phyloP scores from a whole-genome alignment of 2,329 filamentous ascomycete genomes.

The Trichoderma asperellum region DNA sequence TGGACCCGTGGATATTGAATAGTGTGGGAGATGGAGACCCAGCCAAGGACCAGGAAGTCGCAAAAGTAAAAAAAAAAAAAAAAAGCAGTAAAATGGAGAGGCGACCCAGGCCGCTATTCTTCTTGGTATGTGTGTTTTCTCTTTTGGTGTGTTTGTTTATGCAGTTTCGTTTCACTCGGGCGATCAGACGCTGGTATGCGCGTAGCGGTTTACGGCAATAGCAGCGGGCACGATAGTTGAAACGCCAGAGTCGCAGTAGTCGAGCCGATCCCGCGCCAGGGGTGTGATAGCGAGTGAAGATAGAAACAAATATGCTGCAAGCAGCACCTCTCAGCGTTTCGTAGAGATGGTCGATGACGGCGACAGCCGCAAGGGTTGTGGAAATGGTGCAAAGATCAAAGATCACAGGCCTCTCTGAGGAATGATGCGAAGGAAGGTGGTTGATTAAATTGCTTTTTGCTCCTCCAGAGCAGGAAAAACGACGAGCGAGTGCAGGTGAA shows the following conservation, averaged over 20 bases:
- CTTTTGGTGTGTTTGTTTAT: constrained; percentile 17
- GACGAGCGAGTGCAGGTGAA: constrained; percentile 11
- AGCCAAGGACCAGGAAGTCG: constrained; percentile 19
- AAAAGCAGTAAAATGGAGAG: neutral
- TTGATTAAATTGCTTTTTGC: constrained; percentile 1
- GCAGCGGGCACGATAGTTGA: constrained; percentile 12
- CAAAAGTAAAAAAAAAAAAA: neutral
- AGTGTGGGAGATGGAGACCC: constrained; percentile 18
- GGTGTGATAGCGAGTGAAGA: neutral
- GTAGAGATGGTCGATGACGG: neutral
- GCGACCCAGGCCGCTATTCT: constrained; percentile 2
- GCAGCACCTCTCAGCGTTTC: neutral
- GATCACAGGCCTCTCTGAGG: constrained; percentile 23
- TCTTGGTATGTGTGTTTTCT: neutral
- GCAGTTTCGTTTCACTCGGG: constrained; percentile 19
- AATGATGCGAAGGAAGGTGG: constrained; percentile 23
- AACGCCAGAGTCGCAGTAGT: constrained; percentile 15
- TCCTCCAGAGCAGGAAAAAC: neutral
- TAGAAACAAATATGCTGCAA: constrained; percentile 3
- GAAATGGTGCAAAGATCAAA: constrained; percentile 16
- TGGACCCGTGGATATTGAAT: constrained; percentile 12
- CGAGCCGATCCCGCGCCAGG: constrained; percentile 23
- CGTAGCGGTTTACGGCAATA: constrained; percentile 8
- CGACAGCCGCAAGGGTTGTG: neutral
- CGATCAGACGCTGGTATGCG: constrained; percentile 12